Evolutionary conservation across 164 flowering plant species (phyloP), one percentile per base, ranked within the genome.

Genomic region (Chimonanthus praecox): DNA sequence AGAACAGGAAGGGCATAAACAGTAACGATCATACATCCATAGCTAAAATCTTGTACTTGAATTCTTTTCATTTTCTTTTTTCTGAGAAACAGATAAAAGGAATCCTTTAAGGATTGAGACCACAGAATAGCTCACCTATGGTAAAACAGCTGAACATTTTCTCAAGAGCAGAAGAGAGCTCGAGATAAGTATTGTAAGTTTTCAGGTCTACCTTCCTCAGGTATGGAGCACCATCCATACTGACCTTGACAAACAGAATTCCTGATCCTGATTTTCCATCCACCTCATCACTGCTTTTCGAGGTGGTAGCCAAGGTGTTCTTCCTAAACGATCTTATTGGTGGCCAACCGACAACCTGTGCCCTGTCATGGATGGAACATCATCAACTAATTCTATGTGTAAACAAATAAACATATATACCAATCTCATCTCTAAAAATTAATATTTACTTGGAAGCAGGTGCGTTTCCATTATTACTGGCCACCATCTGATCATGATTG

Each of bases 191-290:
- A 49, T 87, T 71, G 73, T 86, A 94, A 18, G 82, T 85, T 75
- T 85, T 91, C 58, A 94, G 86, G 80, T 92, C 97, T 64, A 94
- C 97, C 82, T 94, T 94, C 83, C 98, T 86, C 73, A 94, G 73
- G 73, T 90, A 94, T 46, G 98, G 98, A 79, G 98, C 98, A 68
- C 98, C 98, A 80, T 92, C 97, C 98, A 94, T 92, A 85, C 98
- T 94, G 72, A 94, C 98, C 81, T 94, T 94, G 64, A 94, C 90
- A 81, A 86, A 91, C 47, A 92, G 84, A 61, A 88, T 84, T 77
- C 87, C 88, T 58, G 87, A 85, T 76, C 91, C 90, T 5, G 85
- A 89, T 76, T 90, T 93, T 33, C 94, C 97, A 79, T 91, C 94
- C 49, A 88, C 89, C 81, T 90, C 97, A 58, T 90, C 97, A 77